Percentiles rank a stretch among this genome's conserved stretches.
These are phyloP conservation scores for Myriosclerotinia scirpicola DNA, from an alignment of 2,329 filamentous ascomycete genomes.

Conservation along the genomic window DNA sequence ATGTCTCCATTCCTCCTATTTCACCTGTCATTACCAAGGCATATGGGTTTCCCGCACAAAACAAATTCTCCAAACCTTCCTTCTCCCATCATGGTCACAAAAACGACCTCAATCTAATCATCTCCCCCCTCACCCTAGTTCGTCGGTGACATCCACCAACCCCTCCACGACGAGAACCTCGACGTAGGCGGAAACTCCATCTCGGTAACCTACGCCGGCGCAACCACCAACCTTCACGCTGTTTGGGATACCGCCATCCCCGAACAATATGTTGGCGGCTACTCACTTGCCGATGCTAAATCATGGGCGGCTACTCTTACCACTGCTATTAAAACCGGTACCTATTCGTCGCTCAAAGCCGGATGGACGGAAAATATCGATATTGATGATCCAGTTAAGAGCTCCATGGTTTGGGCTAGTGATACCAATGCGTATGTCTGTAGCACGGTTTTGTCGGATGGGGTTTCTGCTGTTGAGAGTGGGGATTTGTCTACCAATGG, in stretches of 20 bases:
- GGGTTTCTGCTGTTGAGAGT: conserved; percentile 53
- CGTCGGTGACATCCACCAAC: conserved; percentile 65
- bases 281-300: conserved; percentile 49
- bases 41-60: conserved; percentile 23
- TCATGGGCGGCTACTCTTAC: conserved; percentile 59
- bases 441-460: conserved; percentile 60
- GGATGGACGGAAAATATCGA: conserved; percentile 31
- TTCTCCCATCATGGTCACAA: conserved; percentile 31
- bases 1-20: conserved; percentile 16
- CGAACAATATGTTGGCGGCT: conserved; percentile 59
- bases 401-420: conserved; percentile 61
- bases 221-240: conserved; percentile 63
- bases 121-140: conserved; percentile 44
- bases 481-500: conserved; percentile 57
- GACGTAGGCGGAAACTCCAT: conserved; percentile 68
- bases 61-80: conserved; percentile 18
- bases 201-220: conserved; percentile 58
- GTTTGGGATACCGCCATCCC: conserved; percentile 52
- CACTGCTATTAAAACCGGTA: conserved; percentile 55
- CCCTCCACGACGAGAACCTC: conserved; percentile 65
- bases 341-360: conserved; percentile 44
- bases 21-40: conserved; percentile 18
- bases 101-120: neutral
- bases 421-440: conserved; percentile 64
- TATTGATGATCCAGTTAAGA: conserved; percentile 29